Conservation (phyloP, 331 rosid genomes). For the Malus hybrid region DNA sequence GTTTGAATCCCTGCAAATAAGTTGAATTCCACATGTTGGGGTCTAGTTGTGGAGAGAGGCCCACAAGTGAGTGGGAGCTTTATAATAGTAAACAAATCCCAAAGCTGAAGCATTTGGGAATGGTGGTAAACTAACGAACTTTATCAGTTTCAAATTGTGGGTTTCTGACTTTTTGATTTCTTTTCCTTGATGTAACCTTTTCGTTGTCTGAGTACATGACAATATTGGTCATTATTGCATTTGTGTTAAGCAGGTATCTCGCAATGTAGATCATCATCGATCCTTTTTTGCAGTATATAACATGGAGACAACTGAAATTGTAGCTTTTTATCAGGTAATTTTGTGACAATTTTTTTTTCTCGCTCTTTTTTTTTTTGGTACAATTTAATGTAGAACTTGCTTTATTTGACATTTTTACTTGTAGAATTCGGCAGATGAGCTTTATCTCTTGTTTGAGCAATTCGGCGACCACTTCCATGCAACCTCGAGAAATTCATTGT, state of each 20-base stretch:
- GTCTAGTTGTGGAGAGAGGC: neutral
- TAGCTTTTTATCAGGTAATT: constrained; percentile 81
- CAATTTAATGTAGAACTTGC: neutral
- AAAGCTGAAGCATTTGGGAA: neutral
- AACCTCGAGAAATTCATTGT: constrained; percentile 56
- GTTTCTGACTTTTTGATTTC: neutral
- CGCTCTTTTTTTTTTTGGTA: neutral
- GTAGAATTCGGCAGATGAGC: constrained; percentile 84
- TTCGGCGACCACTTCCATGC: constrained; percentile 81
- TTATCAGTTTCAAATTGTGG: neutral
- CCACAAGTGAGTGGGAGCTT: neutral
- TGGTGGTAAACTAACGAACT: neutral
- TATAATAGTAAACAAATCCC: neutral
- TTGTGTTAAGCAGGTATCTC: constrained; percentile 55
- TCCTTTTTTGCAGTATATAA: constrained; percentile 86
- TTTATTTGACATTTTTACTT: constrained; percentile 25
- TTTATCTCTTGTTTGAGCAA: constrained; percentile 77
- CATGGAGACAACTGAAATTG: constrained; percentile 96
- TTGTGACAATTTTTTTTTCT: neutral
- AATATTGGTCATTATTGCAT: constrained; percentile 18
- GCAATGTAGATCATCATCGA: constrained; percentile 70
- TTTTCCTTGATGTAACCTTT: neutral
- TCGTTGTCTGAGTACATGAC: constrained; percentile 9
- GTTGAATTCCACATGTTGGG: neutral
- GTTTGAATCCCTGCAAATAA: neutral